Evolutionary conservation across 106 monocot genomes (phyloP).

Genomic region (Phalaenopsis equestris): DNA sequence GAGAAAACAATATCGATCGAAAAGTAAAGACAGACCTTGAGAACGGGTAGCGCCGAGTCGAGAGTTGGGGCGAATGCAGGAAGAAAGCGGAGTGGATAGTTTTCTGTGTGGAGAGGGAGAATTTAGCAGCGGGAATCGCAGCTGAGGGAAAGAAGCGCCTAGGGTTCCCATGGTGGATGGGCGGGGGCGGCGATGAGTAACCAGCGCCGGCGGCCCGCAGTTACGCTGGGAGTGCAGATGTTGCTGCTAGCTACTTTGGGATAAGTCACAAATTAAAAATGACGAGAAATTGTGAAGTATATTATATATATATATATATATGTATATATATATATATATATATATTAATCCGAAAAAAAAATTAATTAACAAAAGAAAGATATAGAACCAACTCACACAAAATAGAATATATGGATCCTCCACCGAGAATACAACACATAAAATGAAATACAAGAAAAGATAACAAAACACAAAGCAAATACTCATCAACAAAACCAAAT

Average conservation of each 20-base stretch:
- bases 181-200: neutral
- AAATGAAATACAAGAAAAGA: too few species aligned
- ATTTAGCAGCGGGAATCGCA: neutral
- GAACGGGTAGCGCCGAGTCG: neutral
- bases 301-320: too few species aligned
- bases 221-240: neutral
- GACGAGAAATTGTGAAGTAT: neutral
- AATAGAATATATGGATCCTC: too few species aligned
- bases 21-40: conserved; percentile 3
- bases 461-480: too few species aligned
- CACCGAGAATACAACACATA: too few species aligned
- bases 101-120: neutral
- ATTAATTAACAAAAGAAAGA: too few species aligned
- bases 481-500: too few species aligned
- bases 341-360: too few species aligned
- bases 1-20: too few species aligned
- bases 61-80: neutral
- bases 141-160: neutral
- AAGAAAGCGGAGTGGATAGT: neutral
- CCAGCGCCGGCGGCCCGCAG: too few species aligned
- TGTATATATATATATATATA: too few species aligned
- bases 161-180: neutral
- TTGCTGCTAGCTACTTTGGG: neutral
- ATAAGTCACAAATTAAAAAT: neutral
- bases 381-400: too few species aligned